Evolutionary conservation across 257 asterid genomes (phyloP).

Genomic region (Rubia yunnanensis): DNA sequence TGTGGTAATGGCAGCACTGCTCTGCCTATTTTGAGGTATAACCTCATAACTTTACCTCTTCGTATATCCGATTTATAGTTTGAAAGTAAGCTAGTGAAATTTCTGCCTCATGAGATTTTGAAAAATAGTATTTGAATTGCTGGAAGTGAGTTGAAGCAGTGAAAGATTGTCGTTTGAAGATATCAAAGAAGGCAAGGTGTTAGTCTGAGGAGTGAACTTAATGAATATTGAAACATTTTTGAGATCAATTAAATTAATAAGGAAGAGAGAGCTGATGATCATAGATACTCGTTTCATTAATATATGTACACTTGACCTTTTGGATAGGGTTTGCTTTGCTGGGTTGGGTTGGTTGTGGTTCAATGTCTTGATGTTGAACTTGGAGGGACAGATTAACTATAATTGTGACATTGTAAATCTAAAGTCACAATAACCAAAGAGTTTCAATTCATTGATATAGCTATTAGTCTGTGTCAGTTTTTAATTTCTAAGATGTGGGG

Average conservation of each 20-base stretch:
- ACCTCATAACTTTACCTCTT: background rate
- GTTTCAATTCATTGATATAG: background rate
- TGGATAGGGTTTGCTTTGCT: background rate
- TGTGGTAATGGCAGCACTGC: conserved; percentile 96
- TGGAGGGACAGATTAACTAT: background rate
- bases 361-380: background rate
- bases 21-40: conserved; percentile 51
- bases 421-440: background rate
- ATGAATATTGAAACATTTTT: background rate
- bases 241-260: background rate
- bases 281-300: background rate
- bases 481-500: background rate
- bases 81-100: background rate
- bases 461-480: background rate
- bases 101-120: background rate
- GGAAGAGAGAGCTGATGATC: background rate
- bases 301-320: background rate
- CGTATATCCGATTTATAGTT: background rate
- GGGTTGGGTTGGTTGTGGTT: background rate
- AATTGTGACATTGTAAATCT: background rate
- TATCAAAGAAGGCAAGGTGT: background rate
- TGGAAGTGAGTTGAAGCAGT: background rate
- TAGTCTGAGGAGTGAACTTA: background rate
- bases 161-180: background rate
- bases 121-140: background rate